Conservation (phyloP, 1,284 basidiomycete species). For the Microbotryomycetes sp. region DNA sequence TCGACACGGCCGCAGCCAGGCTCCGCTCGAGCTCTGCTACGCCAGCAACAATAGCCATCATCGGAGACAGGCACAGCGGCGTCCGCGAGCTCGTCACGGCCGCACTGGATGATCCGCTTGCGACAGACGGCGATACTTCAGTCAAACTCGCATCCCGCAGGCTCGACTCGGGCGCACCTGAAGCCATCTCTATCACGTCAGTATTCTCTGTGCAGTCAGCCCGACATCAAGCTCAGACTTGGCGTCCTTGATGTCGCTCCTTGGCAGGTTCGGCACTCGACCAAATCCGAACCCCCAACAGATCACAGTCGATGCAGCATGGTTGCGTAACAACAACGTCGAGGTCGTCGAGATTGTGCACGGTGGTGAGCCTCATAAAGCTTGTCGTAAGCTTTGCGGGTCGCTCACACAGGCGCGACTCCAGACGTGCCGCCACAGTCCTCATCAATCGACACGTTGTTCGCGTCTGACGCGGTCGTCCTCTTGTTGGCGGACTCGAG, state of each 20-base stretch:
- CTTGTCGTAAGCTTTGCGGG: too few relatives aligned
- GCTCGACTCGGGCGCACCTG: constrained; percentile 1
- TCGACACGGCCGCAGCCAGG: constrained; percentile 10
- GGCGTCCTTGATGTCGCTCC: not conserved
- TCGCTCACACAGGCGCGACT: too few relatives aligned
- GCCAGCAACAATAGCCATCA: constrained; percentile 9
- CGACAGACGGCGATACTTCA: constrained; percentile 12
- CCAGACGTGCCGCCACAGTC: constrained; percentile 17
- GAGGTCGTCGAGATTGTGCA: constrained; percentile 22
- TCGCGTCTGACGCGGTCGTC: constrained; percentile 25
- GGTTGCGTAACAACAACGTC: constrained; percentile 15
- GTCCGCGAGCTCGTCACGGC: constrained; percentile 9
- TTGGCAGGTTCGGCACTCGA: constrained; percentile 8
- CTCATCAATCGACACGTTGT: constrained; percentile 18
- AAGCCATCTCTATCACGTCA: constrained; percentile 5
- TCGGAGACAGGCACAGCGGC: constrained; percentile 13
- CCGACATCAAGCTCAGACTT: too few relatives aligned
- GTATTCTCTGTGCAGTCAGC: not conserved
- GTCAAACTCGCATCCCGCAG: constrained; percentile 19
- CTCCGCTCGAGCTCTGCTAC: not conserved
- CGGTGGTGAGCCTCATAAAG: constrained; percentile 3
- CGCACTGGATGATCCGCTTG: constrained; percentile 27
- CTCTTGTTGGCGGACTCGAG: constrained; percentile 19
- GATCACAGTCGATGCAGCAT: constrained; percentile 9
- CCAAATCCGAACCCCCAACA: not conserved